A percentile compares a stretch with the other conserved stretches of the same genome.
Conservation (phyloP, 345 rosid species). For the Dimocarpus longan region DNA sequence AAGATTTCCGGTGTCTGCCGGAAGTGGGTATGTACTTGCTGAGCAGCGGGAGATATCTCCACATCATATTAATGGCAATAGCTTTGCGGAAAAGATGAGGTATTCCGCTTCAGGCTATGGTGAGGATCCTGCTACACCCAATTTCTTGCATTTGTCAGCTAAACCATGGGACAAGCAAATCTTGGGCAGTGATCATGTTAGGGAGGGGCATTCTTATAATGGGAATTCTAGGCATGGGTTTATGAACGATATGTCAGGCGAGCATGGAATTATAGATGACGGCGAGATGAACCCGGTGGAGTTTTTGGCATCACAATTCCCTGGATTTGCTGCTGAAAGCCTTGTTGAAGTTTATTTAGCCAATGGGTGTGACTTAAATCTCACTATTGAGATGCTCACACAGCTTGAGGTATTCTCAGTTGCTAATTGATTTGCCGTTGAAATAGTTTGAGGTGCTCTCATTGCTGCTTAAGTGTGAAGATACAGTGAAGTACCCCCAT, state of each 20-base stretch:
- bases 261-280: slow-evolving; percentile 56
- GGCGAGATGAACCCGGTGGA: slow-evolving; percentile 68
- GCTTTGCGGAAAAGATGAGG: slow-evolving; percentile 58
- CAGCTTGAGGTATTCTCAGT: slow-evolving; percentile 82
- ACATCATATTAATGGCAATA: slow-evolving; percentile 53
- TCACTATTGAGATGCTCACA: slow-evolving; percentile 96
- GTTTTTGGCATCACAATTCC: slow-evolving; percentile 84
- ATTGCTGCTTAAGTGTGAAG: slow-evolving; percentile 4
- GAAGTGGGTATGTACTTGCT: slow-evolving; percentile 49
- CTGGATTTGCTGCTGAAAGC: slow-evolving; percentile 97
- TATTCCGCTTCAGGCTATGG: slow-evolving; percentile 58
- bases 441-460: slow-evolving; percentile 16
- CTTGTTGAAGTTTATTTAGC: slow-evolving; percentile 92
- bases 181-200: slow-evolving; percentile 55
- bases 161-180: slow-evolving; percentile 87
- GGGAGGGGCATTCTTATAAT: slow-evolving; percentile 53
- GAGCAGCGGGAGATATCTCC: slow-evolving; percentile 59
- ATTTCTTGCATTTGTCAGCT: slow-evolving; percentile 46
- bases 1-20: slow-evolving; percentile 54
- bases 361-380: slow-evolving; percentile 82
- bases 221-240: slow-evolving; percentile 57
- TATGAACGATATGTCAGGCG: slow-evolving; percentile 56
- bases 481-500: not conserved
- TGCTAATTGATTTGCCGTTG: slow-evolving; percentile 14
- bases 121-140: slow-evolving; percentile 57